Evolutionary conservation across 1,139 yeast genomes (phyloP).

Genomic region (Taphrina confusa): DNA sequence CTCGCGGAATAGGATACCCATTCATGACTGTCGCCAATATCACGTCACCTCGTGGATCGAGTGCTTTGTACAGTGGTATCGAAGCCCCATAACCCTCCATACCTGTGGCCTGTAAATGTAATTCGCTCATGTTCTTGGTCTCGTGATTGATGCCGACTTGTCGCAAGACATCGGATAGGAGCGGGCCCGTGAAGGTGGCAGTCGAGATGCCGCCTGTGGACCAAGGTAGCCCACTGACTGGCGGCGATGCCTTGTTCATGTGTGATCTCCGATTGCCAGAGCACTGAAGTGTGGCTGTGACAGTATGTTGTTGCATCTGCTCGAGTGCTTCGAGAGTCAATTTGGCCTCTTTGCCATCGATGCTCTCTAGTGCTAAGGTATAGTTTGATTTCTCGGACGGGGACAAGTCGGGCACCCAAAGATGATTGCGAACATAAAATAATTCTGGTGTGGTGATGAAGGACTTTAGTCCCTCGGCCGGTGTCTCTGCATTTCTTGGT

Average conservation of each 20-base stretch:
- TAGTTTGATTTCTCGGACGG: neutral
- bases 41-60: slow-evolving; percentile 6
- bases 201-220: neutral
- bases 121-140: neutral
- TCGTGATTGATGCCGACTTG: neutral
- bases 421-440: slow-evolving; percentile 3
- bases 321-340: neutral
- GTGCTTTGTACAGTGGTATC: slow-evolving; percentile 7
- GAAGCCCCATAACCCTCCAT: slow-evolving; percentile 6
- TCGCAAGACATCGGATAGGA: neutral
- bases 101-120: neutral
- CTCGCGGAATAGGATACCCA: neutral
- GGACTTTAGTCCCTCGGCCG: slow-evolving; percentile 1
- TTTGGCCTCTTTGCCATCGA: neutral
- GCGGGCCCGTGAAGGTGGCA: neutral
- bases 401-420: slow-evolving; percentile 1
- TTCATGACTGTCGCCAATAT: neutral
- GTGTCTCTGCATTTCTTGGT: slow-evolving; percentile 9
- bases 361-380: neutral
- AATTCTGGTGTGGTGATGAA: slow-evolving; percentile 6
- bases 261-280: neutral
- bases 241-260: slow-evolving; percentile 3
- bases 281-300: slow-evolving; percentile 7
- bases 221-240: slow-evolving; percentile 6
- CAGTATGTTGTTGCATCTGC: neutral